Evolutionary conservation across 208 protist genomes (phyloP), one percentile per base, ranked within the genome.

Genomic region (Herpetomonas samuelpessoai): DNA sequence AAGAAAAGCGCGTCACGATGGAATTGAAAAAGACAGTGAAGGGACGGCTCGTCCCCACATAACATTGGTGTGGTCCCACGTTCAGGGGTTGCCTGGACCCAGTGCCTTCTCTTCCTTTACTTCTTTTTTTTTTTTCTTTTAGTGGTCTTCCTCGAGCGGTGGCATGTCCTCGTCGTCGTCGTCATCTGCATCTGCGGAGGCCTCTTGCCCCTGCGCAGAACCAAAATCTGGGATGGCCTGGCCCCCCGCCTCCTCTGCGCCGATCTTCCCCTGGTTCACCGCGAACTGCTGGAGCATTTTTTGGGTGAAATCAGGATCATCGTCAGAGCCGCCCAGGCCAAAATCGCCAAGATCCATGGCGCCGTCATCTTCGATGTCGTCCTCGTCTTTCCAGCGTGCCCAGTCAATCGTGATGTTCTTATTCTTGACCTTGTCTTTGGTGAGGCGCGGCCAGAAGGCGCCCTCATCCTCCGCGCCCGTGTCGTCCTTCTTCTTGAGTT

Each of bases 401-500:
- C 91, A 96, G 75, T 96, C 91, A 18, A 96, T 83, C 31, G 79
- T 71, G 63, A 96, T 92, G 61, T 83, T 71, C 27, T 38, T 39
- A 53, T 87, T 68, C 44, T 86, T 90, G n/a, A 41, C 52, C 62
- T 83, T 86, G 19, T 79, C 65, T 54, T 74, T 65, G 2, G 81
- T 88, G 28, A 96, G 74, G 9, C 91, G 84, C 46, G 85, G 83
- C 88, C 91, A 96, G 54, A 62, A 67, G 45, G 76, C 29, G 35
- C 76, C 71, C 19, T 81, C 67, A 29, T 81, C 79, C 47, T 73
- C 68, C 46, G 73, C 75, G 19, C 77, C 71, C 38, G 68, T 65
- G 19, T 50, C 52, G 47, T 57, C 7, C 54, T 70, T 68, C 69
- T 95, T 96, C 68, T 80, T 83, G 19, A 95, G 72, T 62, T 81